Conservation (phyloP, 2,329 filamentous ascomycete genomes). For the Colletotrichum tanaceti region DNA sequence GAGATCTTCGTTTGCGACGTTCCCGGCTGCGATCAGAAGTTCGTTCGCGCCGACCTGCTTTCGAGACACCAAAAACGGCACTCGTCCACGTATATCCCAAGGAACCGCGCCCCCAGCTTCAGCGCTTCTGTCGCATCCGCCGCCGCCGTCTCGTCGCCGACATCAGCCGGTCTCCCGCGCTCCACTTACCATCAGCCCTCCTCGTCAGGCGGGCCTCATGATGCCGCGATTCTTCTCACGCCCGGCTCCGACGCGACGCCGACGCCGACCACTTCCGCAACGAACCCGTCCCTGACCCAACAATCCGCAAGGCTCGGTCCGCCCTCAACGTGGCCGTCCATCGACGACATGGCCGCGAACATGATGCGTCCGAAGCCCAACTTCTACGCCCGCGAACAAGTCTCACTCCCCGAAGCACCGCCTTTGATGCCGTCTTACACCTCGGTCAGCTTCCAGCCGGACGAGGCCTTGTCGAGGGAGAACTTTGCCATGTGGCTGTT, state of each 20-base stretch:
- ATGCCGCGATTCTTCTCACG: constrained; percentile 59
- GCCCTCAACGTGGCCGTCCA: constrained; percentile 49
- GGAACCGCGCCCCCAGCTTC: constrained; percentile 64
- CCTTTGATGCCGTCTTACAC: constrained; percentile 49
- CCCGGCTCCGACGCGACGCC: constrained; percentile 53
- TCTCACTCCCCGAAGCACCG: constrained; percentile 48
- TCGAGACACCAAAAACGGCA: constrained; percentile 75
- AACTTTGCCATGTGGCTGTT: constrained; percentile 66
- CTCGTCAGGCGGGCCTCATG: constrained; percentile 54
- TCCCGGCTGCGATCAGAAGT: constrained; percentile 78
- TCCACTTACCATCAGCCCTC: constrained; percentile 43
- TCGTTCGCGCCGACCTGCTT: constrained; percentile 82
- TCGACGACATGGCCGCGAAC: constrained; percentile 50
- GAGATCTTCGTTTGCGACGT: constrained; percentile 84
- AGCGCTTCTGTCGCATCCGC: constrained; percentile 48
- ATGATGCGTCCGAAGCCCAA: constrained; percentile 53
- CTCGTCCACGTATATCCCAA: constrained; percentile 63
- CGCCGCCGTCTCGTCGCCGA: constrained; percentile 39
- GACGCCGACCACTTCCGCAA: constrained; percentile 43
- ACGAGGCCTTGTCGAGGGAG: constrained; percentile 53
- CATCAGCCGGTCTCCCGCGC: constrained; percentile 40
- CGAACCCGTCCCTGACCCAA: constrained; percentile 34
- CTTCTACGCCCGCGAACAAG: constrained; percentile 51
- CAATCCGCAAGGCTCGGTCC: constrained; percentile 42
- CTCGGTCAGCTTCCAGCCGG: constrained; percentile 49